Base-by-base conservation (phyloP, 371 early-diverging fungal species). In the Apophysomyces variabilis region DNA sequence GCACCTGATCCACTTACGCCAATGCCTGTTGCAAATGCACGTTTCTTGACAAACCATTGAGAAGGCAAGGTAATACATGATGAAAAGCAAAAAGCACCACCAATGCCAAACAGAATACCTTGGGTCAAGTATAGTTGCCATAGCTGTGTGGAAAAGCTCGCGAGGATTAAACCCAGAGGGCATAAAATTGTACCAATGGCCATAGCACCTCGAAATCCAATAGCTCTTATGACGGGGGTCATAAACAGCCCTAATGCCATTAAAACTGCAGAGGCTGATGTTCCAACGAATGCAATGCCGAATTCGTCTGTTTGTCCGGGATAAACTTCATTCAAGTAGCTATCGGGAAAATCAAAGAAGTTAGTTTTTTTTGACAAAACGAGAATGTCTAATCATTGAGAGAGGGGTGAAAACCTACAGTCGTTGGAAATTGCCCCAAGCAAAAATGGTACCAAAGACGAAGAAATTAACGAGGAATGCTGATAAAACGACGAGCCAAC, bases 1-100 rank as follows among this genome's bases (percentile, higher is more conserved):
- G 89, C 61, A 4, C 93, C 92, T 12, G 86, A 83, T 13, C 93
- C 93, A 13, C 89, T 79, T 1, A 91, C 86, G 4, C 85, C 88
- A 47, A 93, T 77, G 2, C 95, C 95, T 1, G 89, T 90, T 1
- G 94, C 94, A 63, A 93, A 71, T 0, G 92, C 93, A 37, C 92
- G 82, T 11, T 74, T 74, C 41, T 75, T 80, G 11, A 83, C 77
- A 69, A 94, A 95, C 91, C 91, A 94, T 70, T 92, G 89, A 0
- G 89, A 71, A 8, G 90, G 87, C 9, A 91, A 71, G 0, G 87
- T 82, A 12, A 93, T 68, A 7, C 89, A 84, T 3, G 91, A 83
- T 32, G 87, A 83, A 70, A 87, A 91, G 5, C 79, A 73, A 63
- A 92, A 71, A 60, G 84, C 73, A 7, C 68, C 72, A 18, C 85